Percentiles rank a stretch among this genome's conserved stretches.
These are phyloP conservation scores for Apiospora arundinis DNA, from an alignment of 2,329 filamentous ascomycete genomes.

Conservation along the genomic window DNA sequence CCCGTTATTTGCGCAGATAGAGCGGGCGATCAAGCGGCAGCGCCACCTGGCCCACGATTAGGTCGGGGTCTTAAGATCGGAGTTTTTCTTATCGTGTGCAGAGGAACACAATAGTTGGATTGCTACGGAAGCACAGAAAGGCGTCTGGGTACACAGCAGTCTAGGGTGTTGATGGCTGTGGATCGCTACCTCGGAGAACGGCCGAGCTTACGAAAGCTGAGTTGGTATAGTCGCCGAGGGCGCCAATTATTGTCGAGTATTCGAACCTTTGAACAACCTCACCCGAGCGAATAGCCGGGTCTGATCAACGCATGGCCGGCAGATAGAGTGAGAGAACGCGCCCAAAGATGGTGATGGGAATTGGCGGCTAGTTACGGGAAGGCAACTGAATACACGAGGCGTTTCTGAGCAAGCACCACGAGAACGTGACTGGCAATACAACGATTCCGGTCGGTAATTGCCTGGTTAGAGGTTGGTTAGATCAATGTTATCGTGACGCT, in stretches of 20 bases:
- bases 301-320: constrained; percentile 17
- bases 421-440: neutral
- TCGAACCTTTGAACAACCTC: constrained; percentile 1
- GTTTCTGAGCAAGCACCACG: neutral
- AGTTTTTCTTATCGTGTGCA: neutral
- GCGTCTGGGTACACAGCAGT: constrained; percentile 8
- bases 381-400: neutral
- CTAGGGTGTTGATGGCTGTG: neutral
- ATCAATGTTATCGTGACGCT: neutral
- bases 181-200: neutral
- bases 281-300: constrained; percentile 12
- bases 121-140: neutral
- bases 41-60: neutral
- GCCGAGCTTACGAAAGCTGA: constrained; percentile 3
- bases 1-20: neutral
- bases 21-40: neutral
- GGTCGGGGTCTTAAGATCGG: constrained; percentile 8
- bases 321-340: constrained; percentile 1
- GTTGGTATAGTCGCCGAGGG: neutral
- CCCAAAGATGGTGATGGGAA: neutral
- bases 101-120: neutral
- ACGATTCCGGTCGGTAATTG: neutral
- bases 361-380: constrained; percentile 7
- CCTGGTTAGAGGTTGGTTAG: neutral
- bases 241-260: constrained; percentile 9